Evolutionary conservation across 2,329 filamentous ascomycete species (phyloP), one percentile per base, ranked within the genome.

Genomic region (Didymella glomerata): DNA sequence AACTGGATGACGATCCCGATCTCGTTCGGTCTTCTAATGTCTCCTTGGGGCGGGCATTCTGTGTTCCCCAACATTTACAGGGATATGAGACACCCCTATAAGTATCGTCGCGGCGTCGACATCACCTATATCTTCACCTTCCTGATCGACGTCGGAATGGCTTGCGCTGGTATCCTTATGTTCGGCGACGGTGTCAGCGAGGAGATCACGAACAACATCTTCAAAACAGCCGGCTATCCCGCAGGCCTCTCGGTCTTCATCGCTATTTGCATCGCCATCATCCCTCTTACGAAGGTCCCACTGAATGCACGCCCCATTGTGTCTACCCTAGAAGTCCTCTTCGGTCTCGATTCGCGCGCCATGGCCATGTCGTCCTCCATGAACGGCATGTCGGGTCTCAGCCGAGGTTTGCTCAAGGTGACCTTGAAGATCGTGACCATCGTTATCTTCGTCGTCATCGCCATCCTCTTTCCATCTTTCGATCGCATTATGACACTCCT

Each of bases 211-310:
- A 90, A 90, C 70, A 98, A 97, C 78, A 89, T 99, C 60, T 86
- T 98, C 65, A 82, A 85, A 51, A 90, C 87, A 1, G 78, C 84
- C 6, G 89, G 89, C 53, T 97, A 96, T 73, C 92, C 94, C 0
- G 80, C 85, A 13, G 83, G 81, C 1, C 78, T 96, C 40, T 92
- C 88, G n/a, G 79, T 94, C 46, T 82, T 94, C 66, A 90, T 97
- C 76, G 92, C 92, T 64, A 82, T 91, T 62, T 94, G 93, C 76
- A 91, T 98, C 67, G 90, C 90, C 71, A 93, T 97, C 73, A 97
- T 98, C 64, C 95, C 94, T 0, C 81, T 99, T 50, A 97, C 94
- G 34, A 99, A 99, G 78, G 88, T 97, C n/a, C 93, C 93, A 0
- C 82, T 97, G 34, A 96, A 93, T 74, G 90, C 91, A 9, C 89